phyloP scores from a whole-genome alignment of 345 rosid genomes.

The Erucastrum elatum region DNA sequence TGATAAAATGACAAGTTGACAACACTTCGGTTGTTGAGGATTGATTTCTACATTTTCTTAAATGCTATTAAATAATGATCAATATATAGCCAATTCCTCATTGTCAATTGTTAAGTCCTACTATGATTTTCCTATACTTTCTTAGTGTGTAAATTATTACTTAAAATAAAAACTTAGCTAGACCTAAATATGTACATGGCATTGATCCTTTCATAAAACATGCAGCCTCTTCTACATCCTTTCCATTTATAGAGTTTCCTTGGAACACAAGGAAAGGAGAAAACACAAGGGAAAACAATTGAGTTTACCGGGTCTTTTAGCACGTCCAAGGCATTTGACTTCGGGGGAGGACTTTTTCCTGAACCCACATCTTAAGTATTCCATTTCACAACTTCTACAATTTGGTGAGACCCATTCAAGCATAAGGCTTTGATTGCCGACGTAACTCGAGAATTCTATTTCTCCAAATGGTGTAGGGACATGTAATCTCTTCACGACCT shows the following conservation, averaged over 20 bases:
- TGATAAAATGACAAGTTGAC: neutral
- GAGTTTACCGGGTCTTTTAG: slow-evolving; percentile 38
- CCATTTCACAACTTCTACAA: slow-evolving; percentile 56
- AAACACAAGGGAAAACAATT: neutral
- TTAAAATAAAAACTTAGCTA: neutral
- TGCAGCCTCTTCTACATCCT: neutral
- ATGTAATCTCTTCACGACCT: slow-evolving; percentile 21
- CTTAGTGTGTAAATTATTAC: neutral
- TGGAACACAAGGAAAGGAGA: neutral
- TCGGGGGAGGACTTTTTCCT: slow-evolving; percentile 35
- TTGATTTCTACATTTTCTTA: neutral
- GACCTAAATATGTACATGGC: neutral
- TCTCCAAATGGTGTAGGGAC: slow-evolving; percentile 35
- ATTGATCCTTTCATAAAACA: neutral
- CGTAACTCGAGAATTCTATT: slow-evolving; percentile 28
- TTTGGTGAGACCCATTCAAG: slow-evolving; percentile 55
- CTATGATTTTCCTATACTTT: neutral
- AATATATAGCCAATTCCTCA: neutral
- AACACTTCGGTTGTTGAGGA: neutral
- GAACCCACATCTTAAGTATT: slow-evolving; percentile 51
- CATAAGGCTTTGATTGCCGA: slow-evolving; percentile 35
- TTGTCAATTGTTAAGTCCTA: neutral
- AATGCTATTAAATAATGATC: neutral
- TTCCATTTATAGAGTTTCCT: neutral
- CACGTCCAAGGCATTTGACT: slow-evolving; percentile 47